A percentile compares a stretch with the other conserved stretches of the same genome.
Evolutionary conservation across 129 eudicot genomes (phyloP).

Genomic region (Pittosporum tobira): DNA sequence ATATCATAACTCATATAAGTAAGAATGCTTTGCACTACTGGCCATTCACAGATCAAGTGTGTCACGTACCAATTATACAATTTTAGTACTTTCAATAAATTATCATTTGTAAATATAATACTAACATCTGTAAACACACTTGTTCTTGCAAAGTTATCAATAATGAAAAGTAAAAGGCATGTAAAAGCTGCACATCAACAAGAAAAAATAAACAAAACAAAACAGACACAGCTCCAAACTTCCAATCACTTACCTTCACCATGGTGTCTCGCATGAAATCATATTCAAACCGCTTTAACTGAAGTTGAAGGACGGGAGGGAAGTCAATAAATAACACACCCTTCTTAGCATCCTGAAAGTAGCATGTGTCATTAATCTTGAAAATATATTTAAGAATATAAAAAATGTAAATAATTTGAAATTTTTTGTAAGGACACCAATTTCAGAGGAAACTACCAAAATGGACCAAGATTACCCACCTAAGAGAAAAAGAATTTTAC

Average conservation of each 20-base stretch:
- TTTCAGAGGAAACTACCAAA: neutral
- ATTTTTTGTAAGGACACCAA: neutral
- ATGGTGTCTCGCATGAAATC: conserved; percentile 78
- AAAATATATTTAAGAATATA: neutral
- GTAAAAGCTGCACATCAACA: neutral
- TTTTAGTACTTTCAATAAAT: no score
- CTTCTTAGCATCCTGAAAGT: conserved; percentile 63
- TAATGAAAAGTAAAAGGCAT: neutral
- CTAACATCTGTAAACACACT: no score
- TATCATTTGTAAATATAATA: no score
- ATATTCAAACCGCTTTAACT: conserved; percentile 74
- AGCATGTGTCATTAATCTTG: neutral
- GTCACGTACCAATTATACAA: no score
- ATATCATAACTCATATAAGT: no score
- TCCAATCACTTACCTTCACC: conserved; percentile 51
- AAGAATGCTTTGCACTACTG: no score
- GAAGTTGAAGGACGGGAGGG: conserved; percentile 84
- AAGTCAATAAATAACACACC: conserved; percentile 76
- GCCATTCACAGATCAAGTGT: no score
- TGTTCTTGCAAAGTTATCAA: neutral
- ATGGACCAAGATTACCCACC: neutral
- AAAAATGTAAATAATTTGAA: no score
- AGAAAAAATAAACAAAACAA: neutral
- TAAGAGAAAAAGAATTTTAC: neutral
- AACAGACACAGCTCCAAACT: neutral